These are phyloP conservation scores for Termitomyces sp. DNA, from an alignment of 768 basidiomycete species.

Conservation along the genomic window DNA sequence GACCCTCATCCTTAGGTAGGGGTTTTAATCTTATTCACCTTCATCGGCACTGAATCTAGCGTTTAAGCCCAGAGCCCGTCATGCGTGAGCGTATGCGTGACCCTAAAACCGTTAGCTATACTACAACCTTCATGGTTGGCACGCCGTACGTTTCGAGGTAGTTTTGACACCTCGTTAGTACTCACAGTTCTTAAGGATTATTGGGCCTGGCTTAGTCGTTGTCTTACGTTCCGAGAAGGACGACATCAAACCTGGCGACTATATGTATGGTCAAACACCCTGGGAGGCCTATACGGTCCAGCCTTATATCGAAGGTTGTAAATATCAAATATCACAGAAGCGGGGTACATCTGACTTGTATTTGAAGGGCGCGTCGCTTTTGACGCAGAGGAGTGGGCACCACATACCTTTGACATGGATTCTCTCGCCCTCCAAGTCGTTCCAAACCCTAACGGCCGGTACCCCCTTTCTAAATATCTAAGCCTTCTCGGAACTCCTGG, in stretches of 20 bases:
- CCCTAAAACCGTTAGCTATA: conserved; percentile 3
- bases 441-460: conserved; percentile 1
- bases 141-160: conserved; percentile 2
- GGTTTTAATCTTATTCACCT: background rate
- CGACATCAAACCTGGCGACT: conserved; percentile 21
- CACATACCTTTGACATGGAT: conserved; percentile 13
- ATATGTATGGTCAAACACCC: conserved; percentile 24
- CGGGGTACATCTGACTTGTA: background rate
- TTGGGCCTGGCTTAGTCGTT: conserved; percentile 27
- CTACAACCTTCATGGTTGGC: conserved; percentile 6
- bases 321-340: background rate
- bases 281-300: conserved; percentile 15
- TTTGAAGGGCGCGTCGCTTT: conserved; percentile 11
- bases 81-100: conserved; percentile 10
- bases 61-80: conserved; percentile 4
- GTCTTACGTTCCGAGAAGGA: conserved; percentile 28
- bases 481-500: conserved; percentile 16
- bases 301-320: conserved; percentile 7
- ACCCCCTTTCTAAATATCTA: background rate
- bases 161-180: background rate
- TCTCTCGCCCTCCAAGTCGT: conserved; percentile 13
- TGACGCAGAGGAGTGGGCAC: conserved; percentile 9
- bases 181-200: conserved; percentile 12
- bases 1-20: conserved; percentile 13
- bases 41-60: background rate